A percentile compares a stretch with the other conserved stretches of the same genome.
phyloP scores from a whole-genome alignment of 495 filamentous ascomycete species.

The Cairneyella variabilis region DNA sequence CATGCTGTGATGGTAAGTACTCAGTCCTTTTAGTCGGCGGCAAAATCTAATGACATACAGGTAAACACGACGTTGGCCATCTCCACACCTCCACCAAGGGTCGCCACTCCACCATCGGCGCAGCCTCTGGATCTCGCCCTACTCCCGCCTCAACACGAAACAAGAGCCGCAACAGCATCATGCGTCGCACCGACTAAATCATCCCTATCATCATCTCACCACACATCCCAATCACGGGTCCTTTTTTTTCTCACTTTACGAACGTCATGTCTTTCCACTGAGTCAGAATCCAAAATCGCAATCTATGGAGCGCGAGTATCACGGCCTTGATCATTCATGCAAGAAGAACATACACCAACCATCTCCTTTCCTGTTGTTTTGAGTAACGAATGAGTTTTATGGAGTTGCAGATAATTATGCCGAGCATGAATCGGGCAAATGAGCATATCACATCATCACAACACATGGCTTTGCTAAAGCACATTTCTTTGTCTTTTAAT shows the following conservation, averaged over 20 bases:
- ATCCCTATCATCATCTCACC: not conserved
- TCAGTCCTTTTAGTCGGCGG: too few species aligned
- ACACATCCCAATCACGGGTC: constrained; percentile 3
- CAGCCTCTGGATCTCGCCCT: constrained; percentile 5
- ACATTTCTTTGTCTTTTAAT: too few species aligned
- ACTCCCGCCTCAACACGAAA: constrained; percentile 4
- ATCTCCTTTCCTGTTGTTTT: constrained; percentile 1
- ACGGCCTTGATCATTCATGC: constrained; percentile 10
- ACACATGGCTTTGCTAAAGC: too few species aligned
- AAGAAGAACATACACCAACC: not conserved
- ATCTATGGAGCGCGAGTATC: constrained; percentile 9
- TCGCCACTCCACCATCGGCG: constrained; percentile 20
- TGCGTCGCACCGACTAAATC: constrained; percentile 17
- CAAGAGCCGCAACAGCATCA: constrained; percentile 15
- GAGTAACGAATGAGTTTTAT: constrained; percentile 5
- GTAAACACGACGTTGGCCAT: constrained; percentile 70
- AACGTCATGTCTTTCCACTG: constrained; percentile 15
- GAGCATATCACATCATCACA: too few species aligned
- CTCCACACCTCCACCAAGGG: constrained; percentile 40
- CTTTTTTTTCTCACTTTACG: constrained; percentile 11
- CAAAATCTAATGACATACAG: constrained; percentile 38
- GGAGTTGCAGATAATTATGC: too few species aligned
- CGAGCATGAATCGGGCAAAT: too few species aligned
- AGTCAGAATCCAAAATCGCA: constrained; percentile 7
- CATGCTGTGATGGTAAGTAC: constrained; percentile 89